Percentiles rank a stretch among this genome's conserved stretches.
These are phyloP conservation scores for Talaromyces sp. DNA, from an alignment of 2,329 filamentous ascomycete species.

Conservation along the genomic window DNA sequence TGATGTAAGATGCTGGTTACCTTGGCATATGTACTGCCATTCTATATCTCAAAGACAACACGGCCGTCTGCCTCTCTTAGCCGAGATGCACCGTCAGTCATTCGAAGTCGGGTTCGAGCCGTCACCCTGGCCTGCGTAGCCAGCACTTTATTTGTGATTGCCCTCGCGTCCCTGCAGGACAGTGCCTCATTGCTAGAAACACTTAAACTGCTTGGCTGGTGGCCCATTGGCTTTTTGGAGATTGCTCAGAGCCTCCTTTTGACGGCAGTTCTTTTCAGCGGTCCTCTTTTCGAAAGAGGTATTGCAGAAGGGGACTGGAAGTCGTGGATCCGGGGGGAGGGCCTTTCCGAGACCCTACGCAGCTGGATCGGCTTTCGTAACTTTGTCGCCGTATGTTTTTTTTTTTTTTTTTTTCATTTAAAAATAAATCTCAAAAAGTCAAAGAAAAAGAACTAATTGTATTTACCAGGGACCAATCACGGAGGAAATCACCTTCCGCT, in stretches of 20 bases:
- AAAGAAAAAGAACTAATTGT: background rate
- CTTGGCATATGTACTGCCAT: constrained; percentile 82
- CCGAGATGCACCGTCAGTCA: constrained; percentile 84
- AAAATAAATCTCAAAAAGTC: background rate
- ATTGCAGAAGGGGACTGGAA: constrained; percentile 68
- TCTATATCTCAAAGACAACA: constrained; percentile 77
- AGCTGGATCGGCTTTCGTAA: constrained; percentile 80
- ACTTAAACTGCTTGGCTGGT: constrained; percentile 71
- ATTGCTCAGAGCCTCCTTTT: constrained; percentile 62
- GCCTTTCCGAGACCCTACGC: constrained; percentile 57
- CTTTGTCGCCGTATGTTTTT: constrained; percentile 64
- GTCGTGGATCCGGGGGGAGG: constrained; percentile 55
- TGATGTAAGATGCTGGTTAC: constrained; percentile 66
- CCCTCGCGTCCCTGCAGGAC: constrained; percentile 55
- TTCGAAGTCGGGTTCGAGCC: constrained; percentile 76
- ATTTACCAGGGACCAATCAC: constrained; percentile 68
- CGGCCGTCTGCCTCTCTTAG: constrained; percentile 74
- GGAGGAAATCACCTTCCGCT: constrained; percentile 91
- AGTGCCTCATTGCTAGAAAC: constrained; percentile 51
- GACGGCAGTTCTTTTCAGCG: constrained; percentile 74
- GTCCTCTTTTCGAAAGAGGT: constrained; percentile 75
- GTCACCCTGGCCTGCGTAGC: constrained; percentile 71
- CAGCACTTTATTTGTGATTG: constrained; percentile 63
- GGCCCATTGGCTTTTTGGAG: constrained; percentile 67
- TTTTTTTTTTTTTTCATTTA: background rate